Conservation (phyloP, 257 asterid genomes). For the Phtheirospermum japonicum region DNA sequence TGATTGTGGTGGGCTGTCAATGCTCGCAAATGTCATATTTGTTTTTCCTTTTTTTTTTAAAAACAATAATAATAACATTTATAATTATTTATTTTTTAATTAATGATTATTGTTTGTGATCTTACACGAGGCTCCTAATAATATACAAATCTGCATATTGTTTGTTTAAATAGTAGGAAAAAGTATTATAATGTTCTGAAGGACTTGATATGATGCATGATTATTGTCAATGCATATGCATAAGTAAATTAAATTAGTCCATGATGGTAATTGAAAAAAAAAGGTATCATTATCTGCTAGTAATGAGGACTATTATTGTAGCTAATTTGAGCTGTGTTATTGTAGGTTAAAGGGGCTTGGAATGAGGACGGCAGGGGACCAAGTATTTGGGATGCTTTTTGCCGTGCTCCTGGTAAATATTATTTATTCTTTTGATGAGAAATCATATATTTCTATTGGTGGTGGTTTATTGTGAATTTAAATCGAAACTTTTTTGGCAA, state of each 20-base stretch:
- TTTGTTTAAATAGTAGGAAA: background rate
- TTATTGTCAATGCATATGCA: too few relatives aligned
- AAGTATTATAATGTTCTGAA: too few relatives aligned
- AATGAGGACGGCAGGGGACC: conserved; percentile 53
- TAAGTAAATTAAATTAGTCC: background rate
- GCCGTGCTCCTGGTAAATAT: conserved; percentile 41
- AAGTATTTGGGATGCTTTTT: conserved; percentile 54
- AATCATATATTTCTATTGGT: background rate
- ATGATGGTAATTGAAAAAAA: background rate
- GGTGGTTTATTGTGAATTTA: background rate
- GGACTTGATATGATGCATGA: background rate
- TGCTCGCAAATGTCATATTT: too few relatives aligned
- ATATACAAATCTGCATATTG: background rate
- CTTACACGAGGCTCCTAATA: too few relatives aligned
- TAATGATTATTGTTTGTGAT: too few relatives aligned
- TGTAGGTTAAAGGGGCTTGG: conserved; percentile 51
- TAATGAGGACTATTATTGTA: background rate
- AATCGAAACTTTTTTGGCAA: conserved; percentile 34
- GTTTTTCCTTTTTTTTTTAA: too few relatives aligned
- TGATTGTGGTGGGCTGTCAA: too few relatives aligned
- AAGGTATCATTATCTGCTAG: background rate
- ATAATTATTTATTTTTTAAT: too few relatives aligned
- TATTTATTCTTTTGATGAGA: background rate
- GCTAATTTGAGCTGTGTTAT: conserved; percentile 5
- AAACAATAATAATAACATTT: too few relatives aligned